Percentiles rank a stretch among this genome's conserved stretches.
These are phyloP conservation scores for Coniochaeta sp. DNA, from an alignment of 2,329 filamentous ascomycete genomes.

Conservation along the genomic window DNA sequence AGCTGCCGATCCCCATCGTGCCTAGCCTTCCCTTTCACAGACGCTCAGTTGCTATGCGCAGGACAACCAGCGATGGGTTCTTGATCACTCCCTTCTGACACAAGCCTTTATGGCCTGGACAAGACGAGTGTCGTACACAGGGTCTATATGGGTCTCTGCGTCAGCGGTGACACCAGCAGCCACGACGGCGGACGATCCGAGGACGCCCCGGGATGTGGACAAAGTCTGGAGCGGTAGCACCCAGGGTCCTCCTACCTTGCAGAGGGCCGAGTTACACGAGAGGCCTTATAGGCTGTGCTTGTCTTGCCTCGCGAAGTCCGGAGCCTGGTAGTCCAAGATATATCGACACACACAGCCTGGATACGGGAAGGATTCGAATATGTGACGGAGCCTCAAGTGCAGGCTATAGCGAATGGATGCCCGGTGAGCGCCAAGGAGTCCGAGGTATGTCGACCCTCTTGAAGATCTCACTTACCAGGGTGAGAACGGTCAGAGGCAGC, in stretches of 20 bases:
- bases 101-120: neutral
- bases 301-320: neutral
- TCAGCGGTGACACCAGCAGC: neutral
- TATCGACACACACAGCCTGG: neutral
- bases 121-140: neutral
- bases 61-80: neutral
- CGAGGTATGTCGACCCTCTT: neutral
- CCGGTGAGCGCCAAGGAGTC: neutral
- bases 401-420: neutral
- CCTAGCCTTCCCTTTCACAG: constrained; percentile 2
- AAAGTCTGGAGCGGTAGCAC: neutral
- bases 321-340: neutral
- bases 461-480: neutral
- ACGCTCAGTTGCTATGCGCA: neutral
- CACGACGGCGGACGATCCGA: neutral
- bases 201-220: neutral
- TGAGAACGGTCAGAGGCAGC: neutral
- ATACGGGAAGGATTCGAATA: neutral
- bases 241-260: neutral
- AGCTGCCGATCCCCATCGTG: constrained; percentile 53
- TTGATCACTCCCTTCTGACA: neutral
- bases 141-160: neutral
- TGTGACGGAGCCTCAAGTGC: neutral
- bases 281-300: neutral
- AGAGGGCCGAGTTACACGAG: neutral